These are phyloP conservation scores for Lentithecium fluviatile DNA, from an alignment of 495 filamentous ascomycete genomes.

Conservation along the genomic window DNA sequence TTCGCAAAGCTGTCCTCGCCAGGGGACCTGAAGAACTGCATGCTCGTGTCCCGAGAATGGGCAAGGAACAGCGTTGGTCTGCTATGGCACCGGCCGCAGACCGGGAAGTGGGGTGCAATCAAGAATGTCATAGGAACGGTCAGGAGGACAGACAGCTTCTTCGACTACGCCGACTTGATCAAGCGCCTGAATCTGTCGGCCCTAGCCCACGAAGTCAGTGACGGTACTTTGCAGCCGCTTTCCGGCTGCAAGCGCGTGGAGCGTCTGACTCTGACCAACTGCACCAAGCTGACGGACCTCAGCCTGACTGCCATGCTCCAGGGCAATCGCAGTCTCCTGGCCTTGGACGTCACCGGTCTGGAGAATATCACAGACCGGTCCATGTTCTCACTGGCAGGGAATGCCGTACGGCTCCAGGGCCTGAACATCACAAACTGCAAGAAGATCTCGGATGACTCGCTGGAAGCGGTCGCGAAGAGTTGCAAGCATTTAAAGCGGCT, in stretches of 20 bases:
- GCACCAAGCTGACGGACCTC: conserved; percentile 75
- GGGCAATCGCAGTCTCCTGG: conserved; percentile 77
- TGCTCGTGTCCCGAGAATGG: conserved; percentile 92
- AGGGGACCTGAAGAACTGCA: conserved; percentile 75
- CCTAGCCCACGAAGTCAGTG: conserved; percentile 73
- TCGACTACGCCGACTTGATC: conserved; percentile 81
- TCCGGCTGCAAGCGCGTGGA: conserved; percentile 86
- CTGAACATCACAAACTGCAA: conserved; percentile 88
- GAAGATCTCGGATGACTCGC: conserved; percentile 78
- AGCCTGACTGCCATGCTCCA: conserved; percentile 78
- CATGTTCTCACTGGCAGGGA: conserved; percentile 72
- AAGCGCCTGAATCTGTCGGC: conserved; percentile 85
- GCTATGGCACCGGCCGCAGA: conserved; percentile 90
- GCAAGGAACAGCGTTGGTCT: conserved; percentile 88
- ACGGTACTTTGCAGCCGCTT: conserved; percentile 84
- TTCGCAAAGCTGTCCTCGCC: conserved; percentile 77
- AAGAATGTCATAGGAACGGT: conserved; percentile 75
- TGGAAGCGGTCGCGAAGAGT: conserved; percentile 76
- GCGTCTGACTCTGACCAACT: conserved; percentile 90
- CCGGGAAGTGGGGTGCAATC: conserved; percentile 79
- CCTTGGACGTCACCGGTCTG: conserved; percentile 85
- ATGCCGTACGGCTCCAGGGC: conserved; percentile 83
- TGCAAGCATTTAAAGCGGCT: conserved; percentile 90
- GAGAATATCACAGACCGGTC: conserved; percentile 78
- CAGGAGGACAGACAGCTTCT: conserved; percentile 66